Evolutionary conservation across 2,329 filamentous ascomycete genomes (phyloP).

Genomic region (Botrytis galanthina): DNA sequence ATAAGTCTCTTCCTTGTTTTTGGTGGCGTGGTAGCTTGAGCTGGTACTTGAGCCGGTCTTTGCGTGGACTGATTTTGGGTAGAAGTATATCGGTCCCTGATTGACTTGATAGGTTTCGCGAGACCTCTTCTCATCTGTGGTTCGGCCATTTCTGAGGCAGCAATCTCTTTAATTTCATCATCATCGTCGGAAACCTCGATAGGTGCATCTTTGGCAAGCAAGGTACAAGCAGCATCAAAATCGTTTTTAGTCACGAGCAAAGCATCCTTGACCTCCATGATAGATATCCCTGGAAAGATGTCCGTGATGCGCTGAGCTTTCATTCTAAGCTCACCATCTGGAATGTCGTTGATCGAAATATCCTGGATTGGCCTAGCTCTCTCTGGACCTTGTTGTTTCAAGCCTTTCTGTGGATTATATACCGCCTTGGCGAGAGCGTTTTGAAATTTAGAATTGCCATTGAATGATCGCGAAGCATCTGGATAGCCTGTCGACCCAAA

Average conservation of each 20-base stretch:
- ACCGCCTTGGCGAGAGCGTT: constrained; percentile 28
- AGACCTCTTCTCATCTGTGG: constrained; percentile 53
- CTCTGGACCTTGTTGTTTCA: constrained; percentile 41
- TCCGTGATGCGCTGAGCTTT: constrained; percentile 53
- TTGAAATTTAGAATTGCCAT: constrained; percentile 44
- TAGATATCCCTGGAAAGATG: constrained; percentile 47
- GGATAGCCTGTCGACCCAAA: constrained; percentile 39
- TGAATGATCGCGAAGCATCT: constrained; percentile 37
- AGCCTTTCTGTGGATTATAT: constrained; percentile 26
- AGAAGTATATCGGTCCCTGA: constrained; percentile 58
- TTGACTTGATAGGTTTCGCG: constrained; percentile 52
- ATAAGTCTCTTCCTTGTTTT: constrained; percentile 39
- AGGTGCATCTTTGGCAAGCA: constrained; percentile 38
- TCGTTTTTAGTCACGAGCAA: constrained; percentile 51
- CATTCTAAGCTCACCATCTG: constrained; percentile 47
- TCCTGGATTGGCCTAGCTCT: constrained; percentile 48
- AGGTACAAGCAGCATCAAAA: constrained; percentile 52
- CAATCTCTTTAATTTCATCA: constrained; percentile 28
- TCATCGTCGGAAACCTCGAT: constrained; percentile 40
- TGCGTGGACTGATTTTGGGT: constrained; percentile 42
- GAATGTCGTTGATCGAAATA: constrained; percentile 49
- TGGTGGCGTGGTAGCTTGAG: constrained; percentile 26
- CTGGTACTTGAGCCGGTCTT: constrained; percentile 24
- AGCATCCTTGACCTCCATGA: constrained; percentile 49
- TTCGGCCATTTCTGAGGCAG: constrained; percentile 39